These are phyloP conservation scores for Cytospora piceicola DNA, from an alignment of 2,329 filamentous ascomycete species.

Conservation along the genomic window DNA sequence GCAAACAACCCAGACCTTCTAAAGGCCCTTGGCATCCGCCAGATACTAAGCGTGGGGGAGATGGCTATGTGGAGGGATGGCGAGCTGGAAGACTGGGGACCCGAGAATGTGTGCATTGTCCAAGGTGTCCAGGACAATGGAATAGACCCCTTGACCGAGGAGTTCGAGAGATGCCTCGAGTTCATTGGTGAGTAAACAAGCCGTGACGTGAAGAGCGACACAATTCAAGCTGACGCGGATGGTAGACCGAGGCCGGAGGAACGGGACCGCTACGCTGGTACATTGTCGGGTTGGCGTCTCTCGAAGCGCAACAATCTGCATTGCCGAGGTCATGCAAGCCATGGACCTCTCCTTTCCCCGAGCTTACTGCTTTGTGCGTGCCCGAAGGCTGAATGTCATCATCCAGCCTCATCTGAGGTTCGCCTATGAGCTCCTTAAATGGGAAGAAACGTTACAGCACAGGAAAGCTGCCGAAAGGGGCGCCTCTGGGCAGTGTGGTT, in stretches of 20 bases:
- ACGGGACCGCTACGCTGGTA: conserved; percentile 84
- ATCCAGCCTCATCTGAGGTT: conserved; percentile 97
- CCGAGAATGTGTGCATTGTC: conserved; percentile 78
- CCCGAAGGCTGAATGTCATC: conserved; percentile 91
- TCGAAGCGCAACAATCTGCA: conserved; percentile 94
- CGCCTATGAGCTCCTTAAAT: conserved; percentile 92
- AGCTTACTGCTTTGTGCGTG: conserved; percentile 95
- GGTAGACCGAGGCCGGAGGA: conserved; percentile 75
- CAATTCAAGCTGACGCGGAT: conserved; percentile 12
- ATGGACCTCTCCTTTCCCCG: conserved; percentile 81
- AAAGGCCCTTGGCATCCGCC: conserved; percentile 76
- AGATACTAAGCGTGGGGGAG: conserved; percentile 92
- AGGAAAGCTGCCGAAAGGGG: conserved; percentile 53
- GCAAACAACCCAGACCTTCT: conserved; percentile 92
- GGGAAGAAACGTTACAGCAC: conserved; percentile 78
- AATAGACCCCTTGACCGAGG: conserved; percentile 84
- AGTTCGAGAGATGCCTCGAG: conserved; percentile 82
- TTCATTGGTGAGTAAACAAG: conserved; percentile 77
- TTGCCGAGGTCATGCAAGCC: conserved; percentile 94
- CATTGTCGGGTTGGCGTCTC: conserved; percentile 97
- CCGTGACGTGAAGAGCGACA: not conserved
- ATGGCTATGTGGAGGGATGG: conserved; percentile 78
- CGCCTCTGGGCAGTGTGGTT: conserved; percentile 33
- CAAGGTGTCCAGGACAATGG: conserved; percentile 95
- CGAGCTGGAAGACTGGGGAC: conserved; percentile 72